phyloP scores from a whole-genome alignment of 768 basidiomycete species.

The Suillus cothurnatus region DNA sequence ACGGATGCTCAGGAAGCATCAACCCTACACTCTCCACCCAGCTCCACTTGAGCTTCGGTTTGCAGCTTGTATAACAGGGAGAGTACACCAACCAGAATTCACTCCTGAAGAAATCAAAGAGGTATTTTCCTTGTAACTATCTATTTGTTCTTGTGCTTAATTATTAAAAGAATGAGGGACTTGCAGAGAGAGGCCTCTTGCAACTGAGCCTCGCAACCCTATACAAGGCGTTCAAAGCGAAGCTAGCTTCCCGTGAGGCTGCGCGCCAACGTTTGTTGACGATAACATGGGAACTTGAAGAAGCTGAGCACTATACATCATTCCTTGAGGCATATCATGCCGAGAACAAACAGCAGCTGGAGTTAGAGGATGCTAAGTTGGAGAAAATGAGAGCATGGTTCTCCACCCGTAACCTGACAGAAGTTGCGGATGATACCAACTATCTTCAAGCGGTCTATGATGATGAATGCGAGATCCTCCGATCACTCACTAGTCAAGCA shows the following conservation, averaged over 20 bases:
- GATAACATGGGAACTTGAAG: not conserved
- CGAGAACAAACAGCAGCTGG: not conserved
- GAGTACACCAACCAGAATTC: not conserved
- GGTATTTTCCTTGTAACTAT: not conserved
- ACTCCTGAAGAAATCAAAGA: not conserved
- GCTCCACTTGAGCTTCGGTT: not conserved
- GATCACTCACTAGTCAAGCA: no score
- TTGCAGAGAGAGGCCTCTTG: not conserved
- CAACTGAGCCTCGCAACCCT: not conserved
- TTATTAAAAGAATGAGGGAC: not conserved
- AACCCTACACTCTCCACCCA: not conserved
- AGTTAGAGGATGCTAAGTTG: no score
- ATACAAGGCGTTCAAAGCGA: not conserved
- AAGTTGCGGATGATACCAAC: no score
- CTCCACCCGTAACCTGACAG: no score
- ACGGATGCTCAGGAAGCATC: not conserved
- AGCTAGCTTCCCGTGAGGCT: not conserved
- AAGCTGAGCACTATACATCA: not conserved
- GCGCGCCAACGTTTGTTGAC: not conserved
- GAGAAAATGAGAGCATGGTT: no score
- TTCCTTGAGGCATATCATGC: not conserved
- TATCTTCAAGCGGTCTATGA: no score
- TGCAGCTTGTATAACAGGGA: not conserved
- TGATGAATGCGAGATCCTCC: no score
- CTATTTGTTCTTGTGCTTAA: not conserved